These are phyloP conservation scores for Inga leiocalycina DNA, from an alignment of 306 rosid genomes.

Conservation along the genomic window DNA sequence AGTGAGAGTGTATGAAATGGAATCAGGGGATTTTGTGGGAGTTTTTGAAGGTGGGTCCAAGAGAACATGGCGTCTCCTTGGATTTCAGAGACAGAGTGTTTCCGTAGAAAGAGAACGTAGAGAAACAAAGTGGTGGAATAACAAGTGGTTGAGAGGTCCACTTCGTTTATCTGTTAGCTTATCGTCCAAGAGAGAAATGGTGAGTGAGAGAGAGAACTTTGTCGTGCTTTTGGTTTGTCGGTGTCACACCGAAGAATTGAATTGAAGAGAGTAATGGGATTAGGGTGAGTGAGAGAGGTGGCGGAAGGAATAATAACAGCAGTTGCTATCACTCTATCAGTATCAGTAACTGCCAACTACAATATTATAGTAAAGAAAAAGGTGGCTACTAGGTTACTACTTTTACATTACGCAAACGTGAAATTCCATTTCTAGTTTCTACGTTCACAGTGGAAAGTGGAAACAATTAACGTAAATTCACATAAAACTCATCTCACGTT, in stretches of 20 bases:
- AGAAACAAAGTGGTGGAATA: neutral
- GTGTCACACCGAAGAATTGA: conserved; percentile 34
- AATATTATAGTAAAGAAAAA: neutral
- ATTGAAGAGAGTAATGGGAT: conserved; percentile 23
- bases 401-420: neutral
- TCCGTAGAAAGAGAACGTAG: conserved; percentile 19
- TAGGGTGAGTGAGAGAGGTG: neutral
- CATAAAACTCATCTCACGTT: no score
- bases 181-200: conserved; percentile 41
- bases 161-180: conserved; percentile 40
- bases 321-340: conserved; percentile 27
- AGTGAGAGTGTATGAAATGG: conserved; percentile 3
- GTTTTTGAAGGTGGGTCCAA: conserved; percentile 66
- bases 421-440: neutral
- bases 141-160: conserved; percentile 49
- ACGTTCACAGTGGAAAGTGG: neutral
- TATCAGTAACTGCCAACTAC: conserved; percentile 40
- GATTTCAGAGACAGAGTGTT: neutral
- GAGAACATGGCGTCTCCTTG: conserved; percentile 26
- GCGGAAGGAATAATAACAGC: conserved; percentile 58
- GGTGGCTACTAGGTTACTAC: neutral
- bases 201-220: neutral
- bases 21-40: conserved; percentile 36
- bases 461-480: no score
- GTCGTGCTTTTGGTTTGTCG: conserved; percentile 39